Conservation (phyloP, 768 basidiomycete genomes). For the Lanmaoa rubissima region DNA sequence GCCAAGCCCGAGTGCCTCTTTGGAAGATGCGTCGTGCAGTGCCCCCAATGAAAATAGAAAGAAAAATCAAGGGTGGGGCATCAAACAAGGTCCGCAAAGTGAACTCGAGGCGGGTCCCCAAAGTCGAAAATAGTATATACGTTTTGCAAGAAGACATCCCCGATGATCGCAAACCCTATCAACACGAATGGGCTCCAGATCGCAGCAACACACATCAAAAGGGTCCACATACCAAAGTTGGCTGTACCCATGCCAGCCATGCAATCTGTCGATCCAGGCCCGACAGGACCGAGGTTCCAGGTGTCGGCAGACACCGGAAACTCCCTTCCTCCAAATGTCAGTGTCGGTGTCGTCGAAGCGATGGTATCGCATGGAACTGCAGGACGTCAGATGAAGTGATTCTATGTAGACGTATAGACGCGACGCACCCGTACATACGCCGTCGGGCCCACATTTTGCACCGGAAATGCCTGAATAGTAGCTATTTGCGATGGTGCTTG, state of each 20-base stretch:
- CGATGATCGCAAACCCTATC: constrained; percentile 23
- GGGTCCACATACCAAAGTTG: constrained; percentile 6
- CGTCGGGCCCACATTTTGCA: constrained; percentile 10
- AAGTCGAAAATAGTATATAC: constrained; percentile 30
- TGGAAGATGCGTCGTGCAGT: too few species aligned
- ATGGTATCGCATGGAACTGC: constrained; percentile 21
- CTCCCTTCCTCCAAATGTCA: constrained; percentile 35
- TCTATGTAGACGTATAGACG: background rate
- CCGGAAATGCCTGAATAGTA: constrained; percentile 28
- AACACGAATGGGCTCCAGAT: background rate
- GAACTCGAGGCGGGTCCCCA: constrained; percentile 28
- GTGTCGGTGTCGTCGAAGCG: constrained; percentile 15
- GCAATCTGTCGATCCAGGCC: constrained; percentile 23
- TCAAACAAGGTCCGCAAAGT: constrained; percentile 33
- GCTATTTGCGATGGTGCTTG: constrained; percentile 12
- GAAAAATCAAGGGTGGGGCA: background rate
- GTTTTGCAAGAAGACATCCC: constrained; percentile 27
- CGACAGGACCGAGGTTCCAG: constrained; percentile 40
- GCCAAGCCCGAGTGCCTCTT: too few species aligned
- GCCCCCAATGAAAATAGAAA: too few species aligned
- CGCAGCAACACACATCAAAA: background rate
- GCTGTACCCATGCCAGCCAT: constrained; percentile 28
- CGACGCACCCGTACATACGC: constrained; percentile 33
- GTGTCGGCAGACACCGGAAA: constrained; percentile 32
- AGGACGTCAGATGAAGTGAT: background rate